Conservation (phyloP, 225 moss, liverwort and hornwort genomes). For the Pleurozium schreberi region DNA sequence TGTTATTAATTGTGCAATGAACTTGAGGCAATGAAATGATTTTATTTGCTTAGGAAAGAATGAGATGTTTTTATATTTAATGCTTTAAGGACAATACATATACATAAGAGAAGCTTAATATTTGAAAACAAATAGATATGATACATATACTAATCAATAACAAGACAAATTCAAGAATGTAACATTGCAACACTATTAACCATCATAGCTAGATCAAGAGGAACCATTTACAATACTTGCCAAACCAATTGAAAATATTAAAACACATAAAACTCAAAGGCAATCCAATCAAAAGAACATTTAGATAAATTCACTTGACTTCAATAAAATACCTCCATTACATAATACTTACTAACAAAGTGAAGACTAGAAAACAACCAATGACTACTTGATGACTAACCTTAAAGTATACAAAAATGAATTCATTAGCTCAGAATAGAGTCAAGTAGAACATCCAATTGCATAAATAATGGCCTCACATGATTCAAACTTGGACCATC, state of each 20-base stretch:
- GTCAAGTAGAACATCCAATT: neutral
- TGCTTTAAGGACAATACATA: too few species aligned
- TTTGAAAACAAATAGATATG: neutral
- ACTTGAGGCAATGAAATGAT: too few species aligned
- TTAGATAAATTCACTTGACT: neutral
- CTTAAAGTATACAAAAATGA: neutral
- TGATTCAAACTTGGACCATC: accelerated
- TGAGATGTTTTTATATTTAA: too few species aligned
- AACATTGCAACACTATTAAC: neutral
- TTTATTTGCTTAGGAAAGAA: too few species aligned
- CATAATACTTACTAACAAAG: neutral
- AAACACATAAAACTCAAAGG: neutral
- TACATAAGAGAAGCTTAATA: neutral
- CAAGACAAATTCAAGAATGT: neutral
- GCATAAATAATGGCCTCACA: neutral
- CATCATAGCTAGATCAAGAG: accelerated
- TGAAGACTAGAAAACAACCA: neutral
- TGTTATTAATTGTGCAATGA: too few species aligned
- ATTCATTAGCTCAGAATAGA: neutral
- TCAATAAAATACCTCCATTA: neutral
- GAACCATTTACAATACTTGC: neutral
- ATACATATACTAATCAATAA: neutral
- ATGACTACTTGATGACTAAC: neutral
- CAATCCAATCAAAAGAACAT: neutral
- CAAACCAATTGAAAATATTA: neutral